A percentile compares a stretch with the other conserved stretches of the same genome.
These are phyloP conservation scores for Boletellus sp. DNA, from an alignment of 768 basidiomycete genomes.

Conservation along the genomic window DNA sequence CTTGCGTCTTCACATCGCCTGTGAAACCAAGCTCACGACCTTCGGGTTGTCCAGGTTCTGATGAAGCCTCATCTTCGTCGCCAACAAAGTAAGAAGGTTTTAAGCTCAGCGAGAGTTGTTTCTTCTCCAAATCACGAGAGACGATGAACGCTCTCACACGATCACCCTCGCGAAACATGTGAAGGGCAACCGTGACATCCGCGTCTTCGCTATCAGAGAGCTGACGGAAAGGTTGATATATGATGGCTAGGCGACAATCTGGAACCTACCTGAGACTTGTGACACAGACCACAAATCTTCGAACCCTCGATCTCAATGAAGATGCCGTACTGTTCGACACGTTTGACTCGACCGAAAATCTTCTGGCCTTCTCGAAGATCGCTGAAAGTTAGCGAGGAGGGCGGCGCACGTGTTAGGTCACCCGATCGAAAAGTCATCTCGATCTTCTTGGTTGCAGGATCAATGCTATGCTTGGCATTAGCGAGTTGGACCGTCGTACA, in stretches of 20 bases:
- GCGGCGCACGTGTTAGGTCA: conserved; percentile 40
- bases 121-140: conserved; percentile 69
- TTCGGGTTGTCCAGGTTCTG: conserved; percentile 25
- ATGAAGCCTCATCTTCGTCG: conserved; percentile 46
- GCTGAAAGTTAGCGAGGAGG: conserved; percentile 38
- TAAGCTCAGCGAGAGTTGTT: conserved; percentile 75
- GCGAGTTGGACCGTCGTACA: neutral
- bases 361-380: conserved; percentile 79
- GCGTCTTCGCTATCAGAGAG: conserved; percentile 85
- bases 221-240: conserved; percentile 37
- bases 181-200: conserved; percentile 73
- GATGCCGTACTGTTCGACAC: conserved; percentile 84
- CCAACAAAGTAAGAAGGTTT: conserved; percentile 85
- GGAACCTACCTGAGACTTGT: conserved; percentile 77
- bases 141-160: conserved; percentile 75
- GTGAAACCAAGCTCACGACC: conserved; percentile 32
- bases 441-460: conserved; percentile 69
- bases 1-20: conserved; percentile 23
- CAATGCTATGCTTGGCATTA: conserved; percentile 50
- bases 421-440: conserved; percentile 85
- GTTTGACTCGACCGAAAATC: conserved; percentile 73
- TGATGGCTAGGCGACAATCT: neutral
- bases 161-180: conserved; percentile 83
- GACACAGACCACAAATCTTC: conserved; percentile 85
- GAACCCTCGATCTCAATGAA: conserved; percentile 88